Percentiles rank a stretch among this genome's conserved stretches.
phyloP scores from a whole-genome alignment of 2,329 filamentous ascomycete genomes.

The Cytospora schulzeri region DNA sequence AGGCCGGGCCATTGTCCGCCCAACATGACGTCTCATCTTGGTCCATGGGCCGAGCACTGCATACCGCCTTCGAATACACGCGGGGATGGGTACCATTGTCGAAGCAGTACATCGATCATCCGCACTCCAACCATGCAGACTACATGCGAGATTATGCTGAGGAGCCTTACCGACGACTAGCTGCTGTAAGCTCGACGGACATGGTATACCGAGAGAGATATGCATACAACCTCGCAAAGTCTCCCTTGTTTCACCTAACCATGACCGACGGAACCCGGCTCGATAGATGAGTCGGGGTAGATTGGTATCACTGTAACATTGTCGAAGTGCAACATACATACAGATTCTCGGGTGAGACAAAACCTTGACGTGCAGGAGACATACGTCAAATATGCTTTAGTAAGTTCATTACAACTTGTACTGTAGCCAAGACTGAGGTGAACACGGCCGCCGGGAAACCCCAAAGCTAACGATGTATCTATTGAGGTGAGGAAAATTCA shows the following conservation, averaged over 20 bases:
- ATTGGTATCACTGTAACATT: conserved; percentile 11
- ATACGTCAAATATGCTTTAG: background rate
- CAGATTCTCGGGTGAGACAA: background rate
- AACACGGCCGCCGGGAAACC: background rate
- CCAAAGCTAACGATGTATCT: background rate
- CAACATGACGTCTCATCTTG: background rate
- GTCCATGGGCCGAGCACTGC: conserved; percentile 9
- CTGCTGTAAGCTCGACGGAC: background rate
- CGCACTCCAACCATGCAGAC: background rate
- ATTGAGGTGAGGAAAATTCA: rapidly evolving
- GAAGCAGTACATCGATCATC: background rate
- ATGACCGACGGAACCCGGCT: background rate
- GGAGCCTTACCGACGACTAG: background rate
- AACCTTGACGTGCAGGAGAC: background rate
- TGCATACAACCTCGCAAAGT: background rate
- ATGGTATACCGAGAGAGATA: conserved; percentile 9
- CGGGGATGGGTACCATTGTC: background rate
- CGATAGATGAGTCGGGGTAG: background rate
- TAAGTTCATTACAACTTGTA: too few species aligned
- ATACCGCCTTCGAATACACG: background rate
- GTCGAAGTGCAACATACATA: background rate
- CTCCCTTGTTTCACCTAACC: background rate
- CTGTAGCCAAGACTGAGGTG: background rate
- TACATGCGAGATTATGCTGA: too few species aligned
- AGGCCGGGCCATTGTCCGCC: background rate